These are phyloP conservation scores for Leucocoprinus leucothites DNA, from an alignment of 768 basidiomycete genomes.

Conservation along the genomic window DNA sequence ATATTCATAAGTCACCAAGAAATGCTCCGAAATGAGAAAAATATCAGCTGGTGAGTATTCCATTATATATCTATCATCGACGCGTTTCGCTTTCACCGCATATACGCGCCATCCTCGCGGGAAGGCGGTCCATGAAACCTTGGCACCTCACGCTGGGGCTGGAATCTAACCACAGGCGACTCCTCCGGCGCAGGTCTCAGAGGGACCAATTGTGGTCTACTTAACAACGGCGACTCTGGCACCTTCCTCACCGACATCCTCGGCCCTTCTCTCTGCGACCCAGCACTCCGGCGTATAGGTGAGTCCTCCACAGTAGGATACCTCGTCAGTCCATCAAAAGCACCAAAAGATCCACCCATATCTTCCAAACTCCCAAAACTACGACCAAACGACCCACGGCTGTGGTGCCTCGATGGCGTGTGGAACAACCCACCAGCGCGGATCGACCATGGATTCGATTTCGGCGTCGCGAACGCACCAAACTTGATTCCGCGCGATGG, in stretches of 20 bases:
- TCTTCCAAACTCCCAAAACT: conserved; percentile 31
- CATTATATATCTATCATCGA: conserved; percentile 12
- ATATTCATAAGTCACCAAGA: conserved; percentile 4
- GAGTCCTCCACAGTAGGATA: conserved; percentile 10
- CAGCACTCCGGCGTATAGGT: conserved; percentile 2
- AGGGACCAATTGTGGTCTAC: not conserved
- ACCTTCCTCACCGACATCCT: not conserved
- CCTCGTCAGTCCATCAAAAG: conserved; percentile 5
- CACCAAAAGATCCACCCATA: conserved; percentile 19
- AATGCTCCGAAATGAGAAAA: not conserved
- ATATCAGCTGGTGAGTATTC: not conserved
- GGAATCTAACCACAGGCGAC: conserved; percentile 14
- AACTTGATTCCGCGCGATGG: conserved; percentile 78
- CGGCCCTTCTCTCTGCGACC: not conserved
- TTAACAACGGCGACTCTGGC: not conserved
- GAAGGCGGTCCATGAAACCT: not conserved
- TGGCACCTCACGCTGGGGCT: conserved; percentile 2
- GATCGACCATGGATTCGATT: conserved; percentile 45
- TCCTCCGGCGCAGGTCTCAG: conserved; percentile 10
- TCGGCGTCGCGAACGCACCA: conserved; percentile 62
- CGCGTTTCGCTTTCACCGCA: not conserved
- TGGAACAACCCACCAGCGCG: conserved; percentile 45
- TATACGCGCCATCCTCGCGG: conserved; percentile 5
- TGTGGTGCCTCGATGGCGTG: conserved; percentile 44
- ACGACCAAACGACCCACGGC: conserved; percentile 28